Conservation (phyloP, 2,329 filamentous ascomycete species). For the Penicillium polonicum region DNA sequence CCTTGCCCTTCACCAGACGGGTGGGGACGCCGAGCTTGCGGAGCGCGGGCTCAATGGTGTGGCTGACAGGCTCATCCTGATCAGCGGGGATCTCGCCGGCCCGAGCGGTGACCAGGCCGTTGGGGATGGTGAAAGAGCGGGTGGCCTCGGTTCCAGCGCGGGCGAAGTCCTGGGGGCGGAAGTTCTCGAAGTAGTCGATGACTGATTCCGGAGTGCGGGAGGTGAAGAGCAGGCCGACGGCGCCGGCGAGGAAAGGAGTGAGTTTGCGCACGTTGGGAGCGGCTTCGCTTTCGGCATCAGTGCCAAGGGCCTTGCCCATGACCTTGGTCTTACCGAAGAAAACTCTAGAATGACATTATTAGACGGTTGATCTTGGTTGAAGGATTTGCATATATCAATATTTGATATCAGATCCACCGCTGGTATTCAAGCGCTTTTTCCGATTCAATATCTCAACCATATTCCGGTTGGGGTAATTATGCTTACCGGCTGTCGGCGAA, state of each 20-base stretch:
- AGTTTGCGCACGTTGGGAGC: conserved; percentile 74
- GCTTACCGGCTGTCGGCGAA: conserved; percentile 78
- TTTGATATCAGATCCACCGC: conserved; percentile 4
- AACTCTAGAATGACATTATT: conserved; percentile 56
- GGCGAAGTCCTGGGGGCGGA: conserved; percentile 81
- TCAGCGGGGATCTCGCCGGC: conserved; percentile 77
- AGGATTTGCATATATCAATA: conserved; percentile 4
- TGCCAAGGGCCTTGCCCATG: conserved; percentile 91
- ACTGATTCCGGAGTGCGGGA: conserved; percentile 69
- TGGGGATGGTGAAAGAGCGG: conserved; percentile 75
- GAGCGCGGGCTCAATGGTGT: conserved; percentile 87
- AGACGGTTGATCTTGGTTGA: background rate
- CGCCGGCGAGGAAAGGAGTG: conserved; percentile 68
- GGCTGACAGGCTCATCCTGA: conserved; percentile 81
- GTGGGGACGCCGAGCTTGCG: conserved; percentile 88
- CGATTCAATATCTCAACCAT: background rate
- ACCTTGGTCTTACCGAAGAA: conserved; percentile 99
- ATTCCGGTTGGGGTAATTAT: background rate
- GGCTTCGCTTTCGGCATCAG: conserved; percentile 72
- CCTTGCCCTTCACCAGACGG: conserved; percentile 81
- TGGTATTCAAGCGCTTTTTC: conserved; percentile 2
- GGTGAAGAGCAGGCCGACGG: conserved; percentile 88
- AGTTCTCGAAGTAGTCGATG: conserved; percentile 68
- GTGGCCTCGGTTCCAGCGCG: conserved; percentile 76
- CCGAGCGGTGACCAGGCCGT: conserved; percentile 74